These are phyloP conservation scores for Beauveria caledonica DNA, from an alignment of 2,329 filamentous ascomycete species.

Conservation along the genomic window DNA sequence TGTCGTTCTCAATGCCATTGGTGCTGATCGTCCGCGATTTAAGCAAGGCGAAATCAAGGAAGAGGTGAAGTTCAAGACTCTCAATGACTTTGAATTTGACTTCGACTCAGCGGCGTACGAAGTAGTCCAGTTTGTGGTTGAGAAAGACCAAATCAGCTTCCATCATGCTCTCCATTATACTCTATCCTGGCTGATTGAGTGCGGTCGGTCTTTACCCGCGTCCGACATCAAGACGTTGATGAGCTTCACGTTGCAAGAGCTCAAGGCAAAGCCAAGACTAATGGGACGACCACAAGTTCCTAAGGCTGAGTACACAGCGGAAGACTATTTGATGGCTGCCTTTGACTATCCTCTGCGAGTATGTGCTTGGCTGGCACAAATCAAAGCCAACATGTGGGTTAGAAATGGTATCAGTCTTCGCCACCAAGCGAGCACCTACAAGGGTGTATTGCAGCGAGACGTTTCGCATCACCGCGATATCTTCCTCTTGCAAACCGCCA, in stretches of 20 bases:
- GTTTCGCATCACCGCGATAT: slow-evolving; percentile 92
- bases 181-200: slow-evolving; percentile 90
- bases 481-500: slow-evolving; percentile 82
- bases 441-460: slow-evolving; percentile 80
- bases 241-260: slow-evolving; percentile 61
- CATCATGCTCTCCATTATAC: slow-evolving; percentile 96
- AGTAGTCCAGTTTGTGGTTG: slow-evolving; percentile 81
- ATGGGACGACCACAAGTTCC: slow-evolving; percentile 53
- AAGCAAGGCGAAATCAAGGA: slow-evolving; percentile 81
- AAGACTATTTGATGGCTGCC: slow-evolving; percentile 76
- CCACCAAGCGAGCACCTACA: slow-evolving; percentile 91
- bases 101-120: slow-evolving; percentile 45
- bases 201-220: slow-evolving; percentile 65
- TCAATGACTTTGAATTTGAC: slow-evolving; percentile 77
- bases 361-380: slow-evolving; percentile 93
- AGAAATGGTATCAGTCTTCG: slow-evolving; percentile 92
- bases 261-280: slow-evolving; percentile 55
- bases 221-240: slow-evolving; percentile 61
- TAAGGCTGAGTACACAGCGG: slow-evolving; percentile 49
- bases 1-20: slow-evolving; percentile 82
- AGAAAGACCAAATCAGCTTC: slow-evolving; percentile 88
- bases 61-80: slow-evolving; percentile 70
- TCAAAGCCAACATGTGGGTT: slow-evolving; percentile 98
- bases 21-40: slow-evolving; percentile 80
- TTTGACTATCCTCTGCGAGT: slow-evolving; percentile 93